Conservation (phyloP, 106 monocot genomes). For the Iris macrosiphon region DNA sequence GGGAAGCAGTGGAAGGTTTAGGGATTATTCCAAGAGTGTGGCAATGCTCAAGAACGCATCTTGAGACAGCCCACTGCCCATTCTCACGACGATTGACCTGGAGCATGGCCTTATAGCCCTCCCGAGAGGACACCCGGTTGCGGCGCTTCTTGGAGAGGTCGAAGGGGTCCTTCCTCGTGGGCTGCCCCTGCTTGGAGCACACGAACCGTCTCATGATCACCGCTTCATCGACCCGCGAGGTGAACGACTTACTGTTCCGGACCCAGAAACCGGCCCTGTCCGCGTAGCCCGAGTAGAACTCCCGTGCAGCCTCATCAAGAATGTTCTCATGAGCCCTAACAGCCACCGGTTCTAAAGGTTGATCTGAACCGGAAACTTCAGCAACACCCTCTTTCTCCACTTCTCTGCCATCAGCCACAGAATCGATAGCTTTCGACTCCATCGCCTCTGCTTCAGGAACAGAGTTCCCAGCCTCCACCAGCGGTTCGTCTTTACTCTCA, state of each 20-base stretch:
- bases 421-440: no score
- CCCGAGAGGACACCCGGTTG: slow-evolving; percentile 66
- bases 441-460: no score
- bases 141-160: slow-evolving; percentile 68
- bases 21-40: slow-evolving; percentile 42
- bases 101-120: slow-evolving; percentile 92
- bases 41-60: slow-evolving; percentile 56
- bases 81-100: slow-evolving; percentile 77
- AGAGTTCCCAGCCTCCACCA: no score
- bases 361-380: no score
- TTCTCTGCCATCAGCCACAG: no score
- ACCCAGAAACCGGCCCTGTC: slow-evolving; percentile 57
- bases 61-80: slow-evolving; percentile 57
- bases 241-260: slow-evolving; percentile 78
- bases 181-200: slow-evolving; percentile 72
- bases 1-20: slow-evolving; percentile 18
- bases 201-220: slow-evolving; percentile 89
- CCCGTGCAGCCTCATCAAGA: slow-evolving; percentile 44
- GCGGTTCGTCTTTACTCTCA: no score
- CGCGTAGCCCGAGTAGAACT: slow-evolving; percentile 64
- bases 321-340: slow-evolving; percentile 73
- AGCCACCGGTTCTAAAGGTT: slow-evolving; percentile 37
- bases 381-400: no score
- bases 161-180: slow-evolving; percentile 71
- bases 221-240: slow-evolving; percentile 65